Conservation (phyloP, 768 basidiomycete genomes). For the Exidia glandulosa region DNA sequence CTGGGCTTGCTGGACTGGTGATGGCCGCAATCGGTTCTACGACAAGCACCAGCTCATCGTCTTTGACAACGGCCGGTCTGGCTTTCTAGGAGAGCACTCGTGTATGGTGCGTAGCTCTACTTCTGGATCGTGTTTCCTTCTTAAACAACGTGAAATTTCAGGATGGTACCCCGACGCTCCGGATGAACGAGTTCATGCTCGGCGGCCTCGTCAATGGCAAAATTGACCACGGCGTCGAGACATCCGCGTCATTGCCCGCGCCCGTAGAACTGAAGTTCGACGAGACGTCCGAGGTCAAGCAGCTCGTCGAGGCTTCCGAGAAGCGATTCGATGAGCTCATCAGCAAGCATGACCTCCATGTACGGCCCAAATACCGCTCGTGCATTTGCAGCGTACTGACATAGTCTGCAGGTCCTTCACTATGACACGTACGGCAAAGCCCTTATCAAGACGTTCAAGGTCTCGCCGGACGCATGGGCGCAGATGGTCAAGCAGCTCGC, state of each 20-base stretch:
- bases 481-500: constrained; percentile 96
- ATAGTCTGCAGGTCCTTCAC: constrained; percentile 47
- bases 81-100: constrained; percentile 58
- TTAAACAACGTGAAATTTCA: constrained; percentile 18
- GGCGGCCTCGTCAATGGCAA: constrained; percentile 63
- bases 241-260: constrained; percentile 30
- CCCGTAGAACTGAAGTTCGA: constrained; percentile 65
- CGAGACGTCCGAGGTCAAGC: constrained; percentile 41
- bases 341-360: constrained; percentile 66
- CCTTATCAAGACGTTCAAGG: constrained; percentile 68
- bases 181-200: constrained; percentile 89
- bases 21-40: constrained; percentile 85
- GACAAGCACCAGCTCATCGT: constrained; percentile 97
- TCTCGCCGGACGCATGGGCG: constrained; percentile 89
- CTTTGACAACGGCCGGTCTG: constrained; percentile 88
- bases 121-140: background rate
- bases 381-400: constrained; percentile 6
- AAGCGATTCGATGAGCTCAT: constrained; percentile 67
- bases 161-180: constrained; percentile 90
- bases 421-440: constrained; percentile 86
- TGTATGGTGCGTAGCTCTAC: constrained; percentile 40
- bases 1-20: constrained; percentile 79
- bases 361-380: constrained; percentile 17
- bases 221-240: constrained; percentile 51
- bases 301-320: constrained; percentile 48